Percentiles rank a stretch among this genome's conserved stretches.
Conservation (phyloP, 202 grass and related monocot genomes). For the Elaeis oleifera region DNA sequence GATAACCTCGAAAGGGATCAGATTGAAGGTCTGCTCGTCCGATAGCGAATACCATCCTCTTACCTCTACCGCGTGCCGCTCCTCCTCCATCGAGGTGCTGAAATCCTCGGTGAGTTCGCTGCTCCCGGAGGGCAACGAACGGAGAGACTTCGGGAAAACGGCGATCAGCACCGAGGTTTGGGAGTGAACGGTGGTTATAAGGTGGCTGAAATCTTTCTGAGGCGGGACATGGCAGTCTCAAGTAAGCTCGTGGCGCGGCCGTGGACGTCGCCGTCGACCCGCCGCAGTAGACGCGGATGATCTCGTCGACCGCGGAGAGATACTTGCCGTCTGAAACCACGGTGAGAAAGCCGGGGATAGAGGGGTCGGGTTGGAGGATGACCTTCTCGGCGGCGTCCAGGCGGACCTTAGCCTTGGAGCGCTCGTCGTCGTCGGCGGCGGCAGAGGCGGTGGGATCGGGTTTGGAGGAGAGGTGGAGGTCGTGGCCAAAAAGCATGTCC, state of each 20-base stretch:
- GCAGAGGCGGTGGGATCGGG: slow-evolving; percentile 26
- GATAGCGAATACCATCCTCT: background rate
- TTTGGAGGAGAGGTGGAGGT: slow-evolving; percentile 52
- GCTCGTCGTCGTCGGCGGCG: too few species aligned
- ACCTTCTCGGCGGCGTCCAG: background rate
- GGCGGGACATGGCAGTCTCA: slow-evolving; percentile 39
- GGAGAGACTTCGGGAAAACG: background rate
- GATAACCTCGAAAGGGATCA: slow-evolving; percentile 18
- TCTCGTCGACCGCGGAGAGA: slow-evolving; percentile 57
- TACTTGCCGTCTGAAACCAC: slow-evolving; percentile 10
- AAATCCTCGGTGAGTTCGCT: background rate
- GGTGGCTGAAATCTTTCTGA: slow-evolving; percentile 38
- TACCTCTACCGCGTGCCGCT: background rate
- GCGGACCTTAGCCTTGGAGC: too few species aligned
- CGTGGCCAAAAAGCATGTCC: slow-evolving; percentile 49
- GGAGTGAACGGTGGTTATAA: slow-evolving; percentile 17
- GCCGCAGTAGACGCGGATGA: slow-evolving; percentile 10
- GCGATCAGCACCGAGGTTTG: background rate
- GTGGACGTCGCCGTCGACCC: slow-evolving; percentile 1
- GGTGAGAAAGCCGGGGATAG: slow-evolving; percentile 2
- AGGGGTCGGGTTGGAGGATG: background rate
- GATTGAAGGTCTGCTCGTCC: slow-evolving; percentile 11
- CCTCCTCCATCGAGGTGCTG: too few species aligned
- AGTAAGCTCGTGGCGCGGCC: slow-evolving; percentile 35
- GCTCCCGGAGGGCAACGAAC: background rate